Conservation (phyloP, 495 filamentous ascomycete genomes). For the Penicillium angulare region DNA sequence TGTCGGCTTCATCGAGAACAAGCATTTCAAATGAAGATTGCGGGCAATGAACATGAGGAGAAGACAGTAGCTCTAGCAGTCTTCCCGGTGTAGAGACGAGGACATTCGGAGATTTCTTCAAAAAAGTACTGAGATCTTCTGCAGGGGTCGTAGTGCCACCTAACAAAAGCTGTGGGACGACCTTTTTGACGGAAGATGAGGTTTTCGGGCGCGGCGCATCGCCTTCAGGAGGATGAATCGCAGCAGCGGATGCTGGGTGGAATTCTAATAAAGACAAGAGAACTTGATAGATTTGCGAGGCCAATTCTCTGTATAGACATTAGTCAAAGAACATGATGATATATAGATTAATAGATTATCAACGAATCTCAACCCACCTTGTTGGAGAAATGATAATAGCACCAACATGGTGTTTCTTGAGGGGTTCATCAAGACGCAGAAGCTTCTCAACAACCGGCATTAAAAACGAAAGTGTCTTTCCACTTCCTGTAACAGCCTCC, state of each 20-base stretch:
- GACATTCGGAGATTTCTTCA: slow-evolving; percentile 78
- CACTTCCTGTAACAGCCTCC: slow-evolving; percentile 93
- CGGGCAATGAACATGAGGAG: slow-evolving; percentile 85
- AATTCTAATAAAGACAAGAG: slow-evolving; percentile 73
- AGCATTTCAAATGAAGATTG: slow-evolving; percentile 86
- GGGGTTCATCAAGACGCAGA: slow-evolving; percentile 68
- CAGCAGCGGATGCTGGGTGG: slow-evolving; percentile 71
- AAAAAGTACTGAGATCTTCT: slow-evolving; percentile 79
- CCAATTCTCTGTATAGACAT: slow-evolving; percentile 65
- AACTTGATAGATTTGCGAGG: slow-evolving; percentile 86
- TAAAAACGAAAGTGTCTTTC: slow-evolving; percentile 89
- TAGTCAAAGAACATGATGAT: too few species aligned
- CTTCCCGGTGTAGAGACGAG: slow-evolving; percentile 87
- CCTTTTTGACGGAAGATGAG: slow-evolving; percentile 49
- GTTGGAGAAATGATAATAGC: slow-evolving; percentile 92
- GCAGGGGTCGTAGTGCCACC: slow-evolving; percentile 79
- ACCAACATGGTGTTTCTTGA: slow-evolving; percentile 84
- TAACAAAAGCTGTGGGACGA: slow-evolving; percentile 86
- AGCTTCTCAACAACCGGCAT: slow-evolving; percentile 87
- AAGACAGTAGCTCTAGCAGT: slow-evolving; percentile 81
- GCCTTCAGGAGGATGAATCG: slow-evolving; percentile 52
- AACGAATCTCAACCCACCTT: slow-evolving; percentile 37
- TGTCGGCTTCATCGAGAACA: slow-evolving; percentile 91
- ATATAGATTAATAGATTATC: not conserved
- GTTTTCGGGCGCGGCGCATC: slow-evolving; percentile 53